Evolutionary conservation across 768 basidiomycete genomes (phyloP).

Genomic region (Mycena pura): DNA sequence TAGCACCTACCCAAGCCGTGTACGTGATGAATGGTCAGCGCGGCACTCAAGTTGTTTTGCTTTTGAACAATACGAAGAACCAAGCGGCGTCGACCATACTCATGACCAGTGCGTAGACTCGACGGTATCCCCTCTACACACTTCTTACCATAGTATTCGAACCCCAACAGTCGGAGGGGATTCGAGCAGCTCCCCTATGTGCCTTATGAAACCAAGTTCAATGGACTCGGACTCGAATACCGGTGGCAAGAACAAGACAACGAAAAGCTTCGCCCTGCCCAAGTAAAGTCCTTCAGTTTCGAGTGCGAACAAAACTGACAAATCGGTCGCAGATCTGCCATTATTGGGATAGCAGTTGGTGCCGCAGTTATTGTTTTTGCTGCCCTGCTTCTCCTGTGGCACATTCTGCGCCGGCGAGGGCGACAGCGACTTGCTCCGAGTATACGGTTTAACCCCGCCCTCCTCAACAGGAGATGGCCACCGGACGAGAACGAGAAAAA

Average conservation of each 20-base stretch:
- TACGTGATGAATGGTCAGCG: slow-evolving; percentile 50
- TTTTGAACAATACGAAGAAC: slow-evolving; percentile 49
- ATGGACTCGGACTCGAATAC: not conserved
- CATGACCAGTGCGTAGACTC: slow-evolving; percentile 44
- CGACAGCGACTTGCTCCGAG: slow-evolving; percentile 31
- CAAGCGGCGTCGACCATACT: slow-evolving; percentile 50
- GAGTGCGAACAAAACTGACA: not conserved
- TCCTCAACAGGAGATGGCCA: slow-evolving; percentile 31
- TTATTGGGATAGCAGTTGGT: slow-evolving; percentile 54
- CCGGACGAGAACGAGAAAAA: slow-evolving; percentile 13
- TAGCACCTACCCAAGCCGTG: slow-evolving; percentile 36
- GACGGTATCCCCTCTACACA: slow-evolving; percentile 1
- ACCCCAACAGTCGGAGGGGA: slow-evolving; percentile 38
- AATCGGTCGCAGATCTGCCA: slow-evolving; percentile 42
- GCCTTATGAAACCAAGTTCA: not conserved
- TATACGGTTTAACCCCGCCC: slow-evolving; percentile 32
- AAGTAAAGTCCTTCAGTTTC: slow-evolving; percentile 22
- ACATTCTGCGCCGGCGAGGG: slow-evolving; percentile 48
- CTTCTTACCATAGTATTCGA: not conserved
- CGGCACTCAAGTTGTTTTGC: slow-evolving; percentile 47
- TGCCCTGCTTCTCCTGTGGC: slow-evolving; percentile 49
- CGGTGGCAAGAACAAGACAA: not conserved
- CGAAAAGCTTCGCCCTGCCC: slow-evolving; percentile 7
- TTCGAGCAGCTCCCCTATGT: slow-evolving; percentile 1
- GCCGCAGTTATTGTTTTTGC: slow-evolving; percentile 48